A percentile compares a stretch with the other conserved stretches of the same genome.
These are phyloP conservation scores for Gaeumannomyces sp. DNA, from an alignment of 2,329 filamentous ascomycete genomes.

Conservation along the genomic window DNA sequence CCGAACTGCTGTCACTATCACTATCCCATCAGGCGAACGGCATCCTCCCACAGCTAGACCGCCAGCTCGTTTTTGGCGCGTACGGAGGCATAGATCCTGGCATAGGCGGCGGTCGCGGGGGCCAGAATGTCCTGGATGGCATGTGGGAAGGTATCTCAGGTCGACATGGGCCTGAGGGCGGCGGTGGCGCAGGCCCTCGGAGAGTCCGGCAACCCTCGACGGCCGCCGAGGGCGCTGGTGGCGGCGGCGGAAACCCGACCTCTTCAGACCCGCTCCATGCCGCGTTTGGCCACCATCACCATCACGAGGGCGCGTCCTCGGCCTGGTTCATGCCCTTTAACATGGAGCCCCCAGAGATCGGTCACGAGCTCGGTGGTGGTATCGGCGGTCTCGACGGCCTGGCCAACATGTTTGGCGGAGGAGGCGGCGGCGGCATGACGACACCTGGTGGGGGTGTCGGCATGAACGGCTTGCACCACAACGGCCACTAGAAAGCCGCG, in stretches of 20 bases:
- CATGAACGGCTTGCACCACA: constrained; percentile 15
- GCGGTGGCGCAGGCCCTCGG: neutral
- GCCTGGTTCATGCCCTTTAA: constrained; percentile 95
- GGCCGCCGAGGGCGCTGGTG: neutral
- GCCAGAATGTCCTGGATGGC: constrained; percentile 35
- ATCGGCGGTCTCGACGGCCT: constrained; percentile 43
- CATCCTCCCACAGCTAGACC: constrained; percentile 63
- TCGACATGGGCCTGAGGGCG: constrained; percentile 16
- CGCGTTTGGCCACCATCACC: constrained; percentile 21
- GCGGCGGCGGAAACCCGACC: neutral
- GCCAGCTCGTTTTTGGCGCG: constrained; percentile 69
- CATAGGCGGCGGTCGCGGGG: constrained; percentile 25
- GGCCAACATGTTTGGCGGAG: constrained; percentile 38
- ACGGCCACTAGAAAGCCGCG: constrained; percentile 5
- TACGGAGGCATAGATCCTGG: constrained; percentile 51
- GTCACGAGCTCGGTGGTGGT: constrained; percentile 38
- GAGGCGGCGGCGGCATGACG: constrained; percentile 29
- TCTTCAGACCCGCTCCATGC: constrained; percentile 14
- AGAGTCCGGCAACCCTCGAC: constrained; percentile 5
- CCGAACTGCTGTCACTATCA: constrained; percentile 47
- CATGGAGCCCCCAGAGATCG: constrained; percentile 66
- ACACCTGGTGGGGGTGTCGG: constrained; percentile 30
- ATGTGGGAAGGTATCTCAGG: constrained; percentile 31
- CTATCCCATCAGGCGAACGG: constrained; percentile 40
- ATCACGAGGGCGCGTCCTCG: constrained; percentile 44